A percentile compares a stretch with the other conserved stretches of the same genome.
phyloP scores from a whole-genome alignment of 495 filamentous ascomycete genomes.

The Trichoderma orchidacearum region DNA sequence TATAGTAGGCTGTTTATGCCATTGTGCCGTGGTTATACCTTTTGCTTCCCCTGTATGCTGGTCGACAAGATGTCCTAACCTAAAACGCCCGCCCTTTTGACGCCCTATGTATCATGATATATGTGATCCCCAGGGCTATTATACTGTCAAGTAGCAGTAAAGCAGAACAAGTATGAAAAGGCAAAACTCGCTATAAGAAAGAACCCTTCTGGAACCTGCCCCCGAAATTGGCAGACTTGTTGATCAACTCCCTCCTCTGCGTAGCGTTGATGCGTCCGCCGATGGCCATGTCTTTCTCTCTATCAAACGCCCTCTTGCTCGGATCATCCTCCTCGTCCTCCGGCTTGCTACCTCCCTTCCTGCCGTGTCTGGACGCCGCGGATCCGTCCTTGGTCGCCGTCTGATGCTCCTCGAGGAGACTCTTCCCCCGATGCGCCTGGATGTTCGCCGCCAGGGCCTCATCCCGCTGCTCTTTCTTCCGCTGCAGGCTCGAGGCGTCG shows the following conservation, averaged over 20 bases:
- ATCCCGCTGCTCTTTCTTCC: constrained; percentile 29
- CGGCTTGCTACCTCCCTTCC: constrained; percentile 9
- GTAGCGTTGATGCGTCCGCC: constrained; percentile 57
- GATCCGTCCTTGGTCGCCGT: too few relatives aligned
- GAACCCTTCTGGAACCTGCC: constrained; percentile 69
- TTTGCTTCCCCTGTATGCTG: background rate
- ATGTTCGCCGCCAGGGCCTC: constrained; percentile 18
- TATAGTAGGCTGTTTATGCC: too few relatives aligned
- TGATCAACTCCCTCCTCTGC: constrained; percentile 68
- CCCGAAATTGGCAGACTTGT: constrained; percentile 68
- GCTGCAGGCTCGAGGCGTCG: background rate
- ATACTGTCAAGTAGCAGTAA: too few relatives aligned
- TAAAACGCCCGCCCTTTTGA: background rate
- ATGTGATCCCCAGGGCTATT: too few relatives aligned
- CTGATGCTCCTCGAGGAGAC: constrained; percentile 51
- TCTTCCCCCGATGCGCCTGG: constrained; percentile 43
- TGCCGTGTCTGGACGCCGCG: too few relatives aligned
- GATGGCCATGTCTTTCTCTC: constrained; percentile 85
- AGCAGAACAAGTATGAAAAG: too few relatives aligned
- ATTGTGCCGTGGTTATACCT: too few relatives aligned
- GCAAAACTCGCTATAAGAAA: constrained; percentile 40
- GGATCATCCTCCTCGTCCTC: constrained; percentile 78
- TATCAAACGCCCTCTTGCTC: constrained; percentile 74
- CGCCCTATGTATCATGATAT: too few relatives aligned
- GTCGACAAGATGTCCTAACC: background rate